phyloP scores from a whole-genome alignment of 768 basidiomycete genomes.

The Hydnum rufescens region DNA sequence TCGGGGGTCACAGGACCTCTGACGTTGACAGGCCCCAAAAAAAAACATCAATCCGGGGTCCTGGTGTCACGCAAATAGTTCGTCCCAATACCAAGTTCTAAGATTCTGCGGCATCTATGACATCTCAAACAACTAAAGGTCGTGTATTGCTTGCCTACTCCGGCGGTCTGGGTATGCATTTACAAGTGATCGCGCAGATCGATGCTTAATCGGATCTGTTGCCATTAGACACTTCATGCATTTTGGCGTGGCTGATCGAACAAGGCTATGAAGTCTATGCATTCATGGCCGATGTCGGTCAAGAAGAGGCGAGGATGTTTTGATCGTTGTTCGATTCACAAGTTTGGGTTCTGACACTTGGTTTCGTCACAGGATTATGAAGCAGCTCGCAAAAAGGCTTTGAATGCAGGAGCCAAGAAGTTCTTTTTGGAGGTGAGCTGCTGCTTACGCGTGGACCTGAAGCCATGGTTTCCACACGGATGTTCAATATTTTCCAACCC shows the following conservation, averaged over 20 bases:
- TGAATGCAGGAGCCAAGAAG: slow-evolving; percentile 83
- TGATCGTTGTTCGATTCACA: neutral
- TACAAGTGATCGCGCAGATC: neutral
- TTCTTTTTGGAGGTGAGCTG: slow-evolving; percentile 66
- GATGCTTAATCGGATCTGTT: neutral
- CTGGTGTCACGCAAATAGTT: no score
- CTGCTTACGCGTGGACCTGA: neutral
- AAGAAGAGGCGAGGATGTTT: slow-evolving; percentile 45
- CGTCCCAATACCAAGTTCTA: neutral
- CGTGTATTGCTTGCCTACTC: slow-evolving; percentile 96
- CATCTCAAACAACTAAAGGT: slow-evolving; percentile 26
- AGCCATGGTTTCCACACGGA: slow-evolving; percentile 2
- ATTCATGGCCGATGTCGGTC: slow-evolving; percentile 92
- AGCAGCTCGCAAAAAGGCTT: slow-evolving; percentile 76
- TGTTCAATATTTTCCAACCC: neutral
- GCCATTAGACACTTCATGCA: slow-evolving; percentile 82
- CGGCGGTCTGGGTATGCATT: slow-evolving; percentile 73
- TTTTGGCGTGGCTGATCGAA: slow-evolving; percentile 97
- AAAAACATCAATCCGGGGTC: no score
- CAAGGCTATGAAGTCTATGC: slow-evolving; percentile 93
- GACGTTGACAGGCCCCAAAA: no score
- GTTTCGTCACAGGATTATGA: slow-evolving; percentile 63
- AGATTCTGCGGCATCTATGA: slow-evolving; percentile 1
- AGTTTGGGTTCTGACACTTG: neutral
- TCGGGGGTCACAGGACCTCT: no score